Evolutionary conservation across 2,329 filamentous ascomycete species (phyloP), one percentile per base, ranked within the genome.

Genomic region (Ophiocordyceps camponoti-saundersi): DNA sequence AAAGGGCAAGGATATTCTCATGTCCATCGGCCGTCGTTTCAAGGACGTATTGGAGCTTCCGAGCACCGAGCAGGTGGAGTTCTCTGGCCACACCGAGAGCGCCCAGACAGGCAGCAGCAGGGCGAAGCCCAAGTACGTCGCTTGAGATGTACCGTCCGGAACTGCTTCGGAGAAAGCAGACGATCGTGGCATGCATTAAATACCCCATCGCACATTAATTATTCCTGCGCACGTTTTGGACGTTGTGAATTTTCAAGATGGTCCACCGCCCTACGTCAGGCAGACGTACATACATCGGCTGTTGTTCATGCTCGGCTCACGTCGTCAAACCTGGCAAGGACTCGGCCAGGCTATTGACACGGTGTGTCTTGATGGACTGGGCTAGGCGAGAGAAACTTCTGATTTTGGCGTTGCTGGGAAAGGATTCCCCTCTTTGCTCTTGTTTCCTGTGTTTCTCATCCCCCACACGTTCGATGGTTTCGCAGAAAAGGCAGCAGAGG

Each of bases 31-130:
- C 56, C 77, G 73, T 55, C 80, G 82, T 53, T 95, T 98, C 80
- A 98, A 98, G 79, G 83, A 88, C 55, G 81, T 93, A 23, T 73
- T 98, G 48, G 80, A 85, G 63, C 71, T 98, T 50, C 82, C 83
- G 50, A 67, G 80, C 48, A 73, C 69, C 50, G 92, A 96, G 63
- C 65, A 71, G 51, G 79, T 98, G 49, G 93, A 98, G 69, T 98
- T 96, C 69, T 94, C 87, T 20, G 92, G 92, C 50, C 92, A 98
- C 69, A 94, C 87, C 18, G 93, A 98, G 56, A 85, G 85, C 56
- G 90, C 92, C 36, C 85, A 94, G 63, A 80, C 84, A 50, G 92
- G 92, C 55, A 95, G 89, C 68, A 95, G 87, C 50, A 81, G 93
- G 57, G 92, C 92, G 48, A 96, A 93, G 75, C 85, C 92, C 57